Evolutionary conservation across 495 filamentous ascomycete genomes (phyloP), one percentile per base, ranked within the genome.

Genomic region (Hypoxylon perforatum): DNA sequence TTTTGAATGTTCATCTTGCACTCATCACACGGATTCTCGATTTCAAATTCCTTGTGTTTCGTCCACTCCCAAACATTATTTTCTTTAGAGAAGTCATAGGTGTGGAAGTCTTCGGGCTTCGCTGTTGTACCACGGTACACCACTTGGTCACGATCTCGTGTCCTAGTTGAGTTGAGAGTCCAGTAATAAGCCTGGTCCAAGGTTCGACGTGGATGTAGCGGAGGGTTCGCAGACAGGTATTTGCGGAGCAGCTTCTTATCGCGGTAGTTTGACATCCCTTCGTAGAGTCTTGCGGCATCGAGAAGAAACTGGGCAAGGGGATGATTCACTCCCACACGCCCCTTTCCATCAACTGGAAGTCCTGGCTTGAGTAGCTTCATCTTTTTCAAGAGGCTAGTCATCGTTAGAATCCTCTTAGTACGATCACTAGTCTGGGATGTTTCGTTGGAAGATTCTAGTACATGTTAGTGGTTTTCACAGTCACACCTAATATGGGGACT

Each of bases 141-240:
- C 10, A 91, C 89, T 69, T 91, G 90, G 48, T 91, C 88, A 44
- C 82, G 69, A 57, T 92, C 90, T 3, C 89, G 83, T 12, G 74
- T 74, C 53, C 82, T 76, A 0, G 88, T 91, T 46, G 86, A 85
- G 4, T 73, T 74, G 35, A 90, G 84, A 14, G 85, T 86, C 28
- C 87, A 85, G 65, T 89, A 89, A 61, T 87, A 89, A 35, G 85
- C 87, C 67, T 92, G 89, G 67, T 92, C 88, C 9, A 92, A 75
- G 0, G 90, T 92, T 17, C 89, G 78, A 8, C 90, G 85, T 4
- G 89, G 82, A 71, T 92, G 14, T 48, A 92, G 75, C 0, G 87
- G 87, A 0, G 85, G 80, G 0, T 83, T 81, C 3, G 72, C 74
- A 25, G 81, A 79, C 0, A 91, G 73, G 70, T 89, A 85, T 1